These are phyloP conservation scores for Mariannaea sp. DNA, from an alignment of 2,329 filamentous ascomycete species.

Conservation along the genomic window DNA sequence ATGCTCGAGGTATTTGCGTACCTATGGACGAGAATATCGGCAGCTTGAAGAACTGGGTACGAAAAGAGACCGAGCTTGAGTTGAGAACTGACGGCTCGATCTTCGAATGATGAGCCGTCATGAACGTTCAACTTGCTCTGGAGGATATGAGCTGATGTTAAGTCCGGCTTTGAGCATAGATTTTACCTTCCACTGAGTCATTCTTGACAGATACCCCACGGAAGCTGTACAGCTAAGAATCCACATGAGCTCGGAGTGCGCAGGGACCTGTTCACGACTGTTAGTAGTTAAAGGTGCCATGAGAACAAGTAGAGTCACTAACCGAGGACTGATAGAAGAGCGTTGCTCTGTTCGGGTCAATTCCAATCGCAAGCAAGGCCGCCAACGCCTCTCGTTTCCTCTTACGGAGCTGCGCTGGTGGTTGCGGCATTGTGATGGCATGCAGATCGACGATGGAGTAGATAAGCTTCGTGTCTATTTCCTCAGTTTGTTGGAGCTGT, in stretches of 20 bases:
- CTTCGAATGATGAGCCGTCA: slow-evolving; percentile 61
- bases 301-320: slow-evolving; percentile 37
- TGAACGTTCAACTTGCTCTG: slow-evolving; percentile 75
- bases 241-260: slow-evolving; percentile 95
- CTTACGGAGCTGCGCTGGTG: slow-evolving; percentile 62
- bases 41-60: slow-evolving; percentile 93
- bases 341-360: slow-evolving; percentile 75
- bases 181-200: slow-evolving; percentile 97
- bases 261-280: slow-evolving; percentile 60
- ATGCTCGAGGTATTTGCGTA: slow-evolving; percentile 40
- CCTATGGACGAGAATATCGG: slow-evolving; percentile 88
- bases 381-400: slow-evolving; percentile 78
- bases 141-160: slow-evolving; percentile 12
- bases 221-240: slow-evolving; percentile 90
- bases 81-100: slow-evolving; percentile 59
- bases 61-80: slow-evolving; percentile 92
- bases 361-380: slow-evolving; percentile 79
- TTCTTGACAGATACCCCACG: slow-evolving; percentile 92
- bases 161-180: too few relatives aligned
- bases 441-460: slow-evolving; percentile 94
- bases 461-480: slow-evolving; percentile 64
- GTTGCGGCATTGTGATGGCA: slow-evolving; percentile 81
- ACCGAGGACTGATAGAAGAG: slow-evolving; percentile 85
- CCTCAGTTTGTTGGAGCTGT: slow-evolving; percentile 68
- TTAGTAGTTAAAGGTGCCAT: not conserved